Evolutionary conservation across 352 stramenopile genomes (phyloP).

Genomic region (Phytophthora multivora): DNA sequence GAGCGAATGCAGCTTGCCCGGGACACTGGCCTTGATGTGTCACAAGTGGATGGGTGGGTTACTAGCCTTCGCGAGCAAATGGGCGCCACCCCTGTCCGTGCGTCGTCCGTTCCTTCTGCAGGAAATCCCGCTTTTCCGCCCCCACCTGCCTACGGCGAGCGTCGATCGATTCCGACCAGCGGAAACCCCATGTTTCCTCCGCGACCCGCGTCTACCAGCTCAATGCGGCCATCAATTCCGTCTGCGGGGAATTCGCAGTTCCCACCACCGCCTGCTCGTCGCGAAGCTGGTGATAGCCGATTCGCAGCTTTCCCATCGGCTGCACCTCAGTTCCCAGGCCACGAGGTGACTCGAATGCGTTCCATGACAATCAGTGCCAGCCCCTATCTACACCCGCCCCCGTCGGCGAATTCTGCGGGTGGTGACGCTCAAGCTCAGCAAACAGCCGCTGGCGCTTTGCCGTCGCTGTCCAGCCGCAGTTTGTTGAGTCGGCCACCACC

Average conservation of each 20-base stretch:
- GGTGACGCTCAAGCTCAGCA: slow-evolving; percentile 25
- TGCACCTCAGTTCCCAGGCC: slow-evolving; percentile 22
- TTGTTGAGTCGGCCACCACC: slow-evolving; percentile 37
- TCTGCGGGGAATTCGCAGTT: slow-evolving; percentile 59
- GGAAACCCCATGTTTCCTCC: slow-evolving; percentile 79
- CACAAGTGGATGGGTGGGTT: slow-evolving; percentile 87
- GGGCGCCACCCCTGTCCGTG: slow-evolving; percentile 20
- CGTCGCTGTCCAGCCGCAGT: slow-evolving; percentile 62
- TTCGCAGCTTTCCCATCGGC: slow-evolving; percentile 31
- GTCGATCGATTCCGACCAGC: slow-evolving; percentile 63
- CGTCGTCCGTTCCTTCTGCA: slow-evolving; percentile 58
- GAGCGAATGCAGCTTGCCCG: slow-evolving; percentile 79
- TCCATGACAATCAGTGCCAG: slow-evolving; percentile 66
- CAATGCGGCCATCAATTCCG: slow-evolving; percentile 56
- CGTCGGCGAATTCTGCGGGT: slow-evolving; percentile 12
- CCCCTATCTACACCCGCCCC: slow-evolving; percentile 44
- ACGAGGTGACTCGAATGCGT: slow-evolving; percentile 53
- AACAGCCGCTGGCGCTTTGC: slow-evolving; percentile 35
- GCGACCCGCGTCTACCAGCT: slow-evolving; percentile 34
- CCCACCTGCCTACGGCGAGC: slow-evolving; percentile 52
- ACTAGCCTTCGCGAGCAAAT: slow-evolving; percentile 78
- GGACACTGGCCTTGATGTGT: slow-evolving; percentile 76
- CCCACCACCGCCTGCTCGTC: slow-evolving; percentile 53
- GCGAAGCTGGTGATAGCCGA: slow-evolving; percentile 39
- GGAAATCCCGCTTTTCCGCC: slow-evolving; percentile 68